Conservation (phyloP, 2,329 filamentous ascomycete species). For the Aspergillus niger region DNA sequence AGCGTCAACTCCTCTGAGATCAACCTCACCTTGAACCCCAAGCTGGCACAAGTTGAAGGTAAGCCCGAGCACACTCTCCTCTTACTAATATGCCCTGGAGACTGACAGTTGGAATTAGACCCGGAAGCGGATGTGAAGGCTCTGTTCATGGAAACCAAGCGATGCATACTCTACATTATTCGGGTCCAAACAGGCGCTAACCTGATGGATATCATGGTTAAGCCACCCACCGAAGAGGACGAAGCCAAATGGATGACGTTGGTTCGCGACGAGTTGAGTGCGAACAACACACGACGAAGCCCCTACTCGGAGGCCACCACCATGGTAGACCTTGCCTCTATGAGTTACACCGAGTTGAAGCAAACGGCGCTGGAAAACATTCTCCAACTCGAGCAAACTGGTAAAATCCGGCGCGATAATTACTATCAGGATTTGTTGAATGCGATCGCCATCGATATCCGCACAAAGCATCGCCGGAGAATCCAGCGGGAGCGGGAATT, state of each 20-base stretch:
- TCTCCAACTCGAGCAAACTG: constrained; percentile 80
- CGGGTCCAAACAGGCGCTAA: constrained; percentile 89
- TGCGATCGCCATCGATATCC: constrained; percentile 92
- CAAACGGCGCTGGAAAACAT: constrained; percentile 92
- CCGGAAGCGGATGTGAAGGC: constrained; percentile 90
- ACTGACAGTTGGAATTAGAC: constrained; percentile 53
- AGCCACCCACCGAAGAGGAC: constrained; percentile 82
- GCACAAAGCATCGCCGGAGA: constrained; percentile 90
- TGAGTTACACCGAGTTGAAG: constrained; percentile 91
- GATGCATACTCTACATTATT: constrained; percentile 96
- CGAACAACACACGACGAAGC: constrained; percentile 68
- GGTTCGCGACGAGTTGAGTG: constrained; percentile 76
- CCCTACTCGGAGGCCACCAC: constrained; percentile 86
- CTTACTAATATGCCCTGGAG: constrained; percentile 11
- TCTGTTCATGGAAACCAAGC: constrained; percentile 97
- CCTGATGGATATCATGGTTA: constrained; percentile 92
- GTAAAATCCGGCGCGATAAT: constrained; percentile 82
- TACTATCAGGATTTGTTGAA: constrained; percentile 98
- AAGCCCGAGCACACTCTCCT: constrained; percentile 23
- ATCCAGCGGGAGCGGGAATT: constrained; percentile 90
- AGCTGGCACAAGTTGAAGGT: constrained; percentile 81
- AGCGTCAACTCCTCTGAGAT: constrained; percentile 86
- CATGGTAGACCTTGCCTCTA: constrained; percentile 82
- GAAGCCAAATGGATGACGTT: constrained; percentile 84
- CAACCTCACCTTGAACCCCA: constrained; percentile 84